Evolutionary conservation across 495 filamentous ascomycete species (phyloP).

Genomic region (Xylaria telfairii): DNA sequence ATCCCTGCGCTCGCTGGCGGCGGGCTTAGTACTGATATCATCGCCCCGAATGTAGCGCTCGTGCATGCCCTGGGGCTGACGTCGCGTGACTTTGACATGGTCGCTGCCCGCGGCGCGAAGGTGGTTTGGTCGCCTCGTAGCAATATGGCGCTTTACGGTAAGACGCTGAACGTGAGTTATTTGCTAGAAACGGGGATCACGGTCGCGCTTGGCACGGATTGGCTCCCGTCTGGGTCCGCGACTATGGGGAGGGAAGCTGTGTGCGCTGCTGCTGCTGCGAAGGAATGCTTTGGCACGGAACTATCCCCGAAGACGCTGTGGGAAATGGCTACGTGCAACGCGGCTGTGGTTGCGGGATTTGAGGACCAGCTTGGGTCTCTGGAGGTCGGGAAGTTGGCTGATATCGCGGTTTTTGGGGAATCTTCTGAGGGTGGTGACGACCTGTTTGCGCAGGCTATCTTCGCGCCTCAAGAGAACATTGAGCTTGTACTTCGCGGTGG

Average conservation of each 20-base stretch:
- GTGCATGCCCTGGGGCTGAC: conserved; percentile 30
- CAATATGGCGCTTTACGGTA: conserved; percentile 31
- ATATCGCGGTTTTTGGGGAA: conserved; percentile 14
- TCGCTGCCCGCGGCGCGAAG: conserved; percentile 21
- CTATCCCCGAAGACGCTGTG: conserved; percentile 18
- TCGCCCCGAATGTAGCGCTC: conserved; percentile 26
- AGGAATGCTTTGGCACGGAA: conserved; percentile 5
- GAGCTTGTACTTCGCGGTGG: conserved; percentile 26
- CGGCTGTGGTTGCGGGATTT: conserved; percentile 24
- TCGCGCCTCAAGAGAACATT: conserved; percentile 19
- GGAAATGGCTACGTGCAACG: conserved; percentile 30
- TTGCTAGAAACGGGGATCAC: conserved; percentile 27
- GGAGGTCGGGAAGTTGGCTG: conserved; percentile 22
- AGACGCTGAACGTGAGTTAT: conserved; percentile 26
- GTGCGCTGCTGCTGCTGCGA: conserved; percentile 18
- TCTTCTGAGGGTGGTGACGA: not conserved
- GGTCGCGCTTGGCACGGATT: conserved; percentile 31
- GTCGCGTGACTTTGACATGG: conserved; percentile 16
- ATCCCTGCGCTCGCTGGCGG: conserved; percentile 19
- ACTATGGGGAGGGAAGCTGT: conserved; percentile 29
- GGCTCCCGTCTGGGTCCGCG: conserved; percentile 30
- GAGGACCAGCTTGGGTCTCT: conserved; percentile 21
- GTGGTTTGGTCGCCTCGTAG: conserved; percentile 32
- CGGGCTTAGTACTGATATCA: conserved; percentile 30
- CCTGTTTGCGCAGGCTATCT: conserved; percentile 21